phyloP scores from a whole-genome alignment of 2,329 filamentous ascomycete genomes.

The Byssoonygena ceratinophila region DNA sequence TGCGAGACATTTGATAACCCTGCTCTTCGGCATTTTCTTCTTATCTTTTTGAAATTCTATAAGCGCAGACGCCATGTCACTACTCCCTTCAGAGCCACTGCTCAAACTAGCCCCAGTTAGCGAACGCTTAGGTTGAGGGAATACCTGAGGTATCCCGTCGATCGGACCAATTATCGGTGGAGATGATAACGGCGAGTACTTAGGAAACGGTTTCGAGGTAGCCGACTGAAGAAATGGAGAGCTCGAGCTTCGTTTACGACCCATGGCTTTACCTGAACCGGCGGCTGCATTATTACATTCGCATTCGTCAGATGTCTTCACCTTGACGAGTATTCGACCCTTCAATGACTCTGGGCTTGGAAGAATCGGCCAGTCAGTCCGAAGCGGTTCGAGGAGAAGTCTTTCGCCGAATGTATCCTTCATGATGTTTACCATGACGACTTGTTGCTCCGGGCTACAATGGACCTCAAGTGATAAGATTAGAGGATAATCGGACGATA shows the following conservation, averaged over 20 bases:
- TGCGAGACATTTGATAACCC: constrained; percentile 73
- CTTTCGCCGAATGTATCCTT: constrained; percentile 69
- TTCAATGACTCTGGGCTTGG: constrained; percentile 80
- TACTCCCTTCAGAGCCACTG: constrained; percentile 67
- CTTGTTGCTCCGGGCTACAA: constrained; percentile 72
- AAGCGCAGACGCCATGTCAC: constrained; percentile 46
- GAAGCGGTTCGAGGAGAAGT: constrained; percentile 65
- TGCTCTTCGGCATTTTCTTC: constrained; percentile 59
- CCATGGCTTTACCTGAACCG: constrained; percentile 40
- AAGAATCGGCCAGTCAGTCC: constrained; percentile 55
- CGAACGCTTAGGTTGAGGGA: constrained; percentile 42
- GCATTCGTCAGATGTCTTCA: constrained; percentile 53
- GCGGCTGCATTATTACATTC: constrained; percentile 34
- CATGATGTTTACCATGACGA: constrained; percentile 82
- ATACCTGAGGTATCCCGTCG: constrained; percentile 34
- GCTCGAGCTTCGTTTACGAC: constrained; percentile 59
- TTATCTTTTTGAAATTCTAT: constrained; percentile 49
- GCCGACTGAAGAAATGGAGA: constrained; percentile 61
- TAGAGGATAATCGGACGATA: constrained; percentile 73
- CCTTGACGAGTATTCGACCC: constrained; percentile 80
- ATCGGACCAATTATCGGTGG: constrained; percentile 45
- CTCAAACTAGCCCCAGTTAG: constrained; percentile 45
- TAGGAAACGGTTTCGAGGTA: constrained; percentile 38
- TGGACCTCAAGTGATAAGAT: constrained; percentile 96
- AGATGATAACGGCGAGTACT: constrained; percentile 40